phyloP scores from a whole-genome alignment of 805 yeast genomes.

The Yarrowia hollandica region DNA sequence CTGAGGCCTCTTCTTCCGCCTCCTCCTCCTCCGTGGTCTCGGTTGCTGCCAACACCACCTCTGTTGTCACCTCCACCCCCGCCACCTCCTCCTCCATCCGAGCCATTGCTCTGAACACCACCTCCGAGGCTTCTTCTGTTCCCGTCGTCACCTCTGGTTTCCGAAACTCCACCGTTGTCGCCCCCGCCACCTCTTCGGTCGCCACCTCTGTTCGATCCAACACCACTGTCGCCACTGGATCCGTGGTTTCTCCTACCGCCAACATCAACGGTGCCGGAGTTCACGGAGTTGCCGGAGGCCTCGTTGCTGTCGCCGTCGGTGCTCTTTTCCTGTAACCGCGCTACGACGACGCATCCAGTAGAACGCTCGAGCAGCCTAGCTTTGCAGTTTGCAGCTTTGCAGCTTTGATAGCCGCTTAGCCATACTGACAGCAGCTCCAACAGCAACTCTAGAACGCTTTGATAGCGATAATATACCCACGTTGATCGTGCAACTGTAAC shows the following conservation, averaged over 20 bases:
- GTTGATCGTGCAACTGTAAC: conserved; percentile 16
- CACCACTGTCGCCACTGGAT: background rate
- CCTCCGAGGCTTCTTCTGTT: background rate
- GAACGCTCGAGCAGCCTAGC: too few relatives aligned
- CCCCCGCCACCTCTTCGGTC: background rate
- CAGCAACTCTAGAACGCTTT: too few relatives aligned
- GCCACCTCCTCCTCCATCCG: conserved; percentile 16
- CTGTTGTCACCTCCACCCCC: background rate
- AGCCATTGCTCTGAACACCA: background rate
- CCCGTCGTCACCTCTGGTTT: conserved; percentile 7
- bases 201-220: background rate
- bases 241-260: conserved; percentile 1
- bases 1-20: conserved; percentile 22
- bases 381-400: too few relatives aligned
- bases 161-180: conserved; percentile 18
- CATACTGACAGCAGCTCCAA: too few relatives aligned
- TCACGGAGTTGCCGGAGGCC: conserved; percentile 31
- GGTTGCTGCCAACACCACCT: background rate
- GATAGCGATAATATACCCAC: background rate
- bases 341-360: too few relatives aligned
- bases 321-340: background rate
- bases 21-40: background rate
- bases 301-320: conserved; percentile 29
- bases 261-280: conserved; percentile 30
- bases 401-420: background rate